These are phyloP conservation scores for Ophiostoma australiae DNA, from an alignment of 2,329 filamentous ascomycete species.

Conservation along the genomic window DNA sequence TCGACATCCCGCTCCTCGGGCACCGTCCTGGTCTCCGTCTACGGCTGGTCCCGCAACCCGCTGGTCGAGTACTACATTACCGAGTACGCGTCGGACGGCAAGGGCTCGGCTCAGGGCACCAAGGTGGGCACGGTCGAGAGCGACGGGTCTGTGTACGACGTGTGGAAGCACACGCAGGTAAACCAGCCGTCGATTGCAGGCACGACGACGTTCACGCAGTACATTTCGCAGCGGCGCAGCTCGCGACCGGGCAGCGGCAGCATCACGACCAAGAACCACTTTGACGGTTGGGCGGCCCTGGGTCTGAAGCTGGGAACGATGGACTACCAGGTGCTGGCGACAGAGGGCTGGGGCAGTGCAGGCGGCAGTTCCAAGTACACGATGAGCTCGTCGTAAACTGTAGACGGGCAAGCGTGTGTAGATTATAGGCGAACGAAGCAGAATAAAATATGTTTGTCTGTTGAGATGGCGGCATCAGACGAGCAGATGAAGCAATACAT, in stretches of 20 bases:
- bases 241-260: constrained; percentile 45
- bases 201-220: constrained; percentile 47
- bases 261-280: constrained; percentile 47
- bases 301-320: constrained; percentile 45
- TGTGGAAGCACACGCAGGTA: constrained; percentile 36
- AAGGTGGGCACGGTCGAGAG: constrained; percentile 34
- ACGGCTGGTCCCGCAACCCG: constrained; percentile 38
- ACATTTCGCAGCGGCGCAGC: constrained; percentile 43
- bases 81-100: constrained; percentile 35
- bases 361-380: constrained; percentile 34
- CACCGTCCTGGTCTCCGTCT: constrained; percentile 36
- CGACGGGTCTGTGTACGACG: constrained; percentile 36
- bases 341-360: constrained; percentile 42
- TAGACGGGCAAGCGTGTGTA: no score
- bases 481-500: neutral
- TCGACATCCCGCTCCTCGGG: constrained; percentile 29
- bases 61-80: constrained; percentile 40
- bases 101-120: constrained; percentile 32
- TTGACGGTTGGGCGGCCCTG: constrained; percentile 46
- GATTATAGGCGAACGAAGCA: neutral
- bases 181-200: constrained; percentile 45
- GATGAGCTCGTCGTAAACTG: constrained; percentile 21
- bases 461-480: neutral
- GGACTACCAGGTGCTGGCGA: constrained; percentile 50
- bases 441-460: no score